phyloP scores from a whole-genome alignment of 331 rosid genomes.

The Quercus phellos region DNA sequence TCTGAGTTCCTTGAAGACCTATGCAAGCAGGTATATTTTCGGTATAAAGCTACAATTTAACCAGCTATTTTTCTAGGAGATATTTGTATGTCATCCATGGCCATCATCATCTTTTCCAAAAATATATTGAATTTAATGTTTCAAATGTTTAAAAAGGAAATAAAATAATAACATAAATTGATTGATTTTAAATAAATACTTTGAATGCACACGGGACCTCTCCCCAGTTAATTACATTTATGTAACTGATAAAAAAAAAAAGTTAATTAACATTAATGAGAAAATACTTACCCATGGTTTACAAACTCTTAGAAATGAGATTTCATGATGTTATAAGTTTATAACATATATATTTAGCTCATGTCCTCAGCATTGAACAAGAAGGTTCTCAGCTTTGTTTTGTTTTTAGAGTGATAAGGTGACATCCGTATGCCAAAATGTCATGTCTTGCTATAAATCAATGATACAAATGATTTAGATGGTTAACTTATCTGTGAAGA shows the following conservation, averaged over 20 bases:
- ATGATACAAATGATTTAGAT: not conserved
- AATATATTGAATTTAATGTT: not conserved
- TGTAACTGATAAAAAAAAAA: not conserved
- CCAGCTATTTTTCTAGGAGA: not conserved
- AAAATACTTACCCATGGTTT: not conserved
- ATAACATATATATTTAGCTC: too few relatives aligned
- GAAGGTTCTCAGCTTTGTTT: not conserved
- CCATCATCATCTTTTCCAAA: not conserved
- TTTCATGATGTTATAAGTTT: not conserved
- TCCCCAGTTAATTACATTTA: not conserved
- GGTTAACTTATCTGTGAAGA: not conserved
- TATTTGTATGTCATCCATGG: not conserved
- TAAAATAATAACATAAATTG: not conserved
- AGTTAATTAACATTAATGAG: not conserved
- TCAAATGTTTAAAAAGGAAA: not conserved
- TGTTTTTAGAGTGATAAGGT: not conserved
- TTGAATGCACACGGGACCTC: not conserved
- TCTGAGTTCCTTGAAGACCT: constrained; percentile 97
- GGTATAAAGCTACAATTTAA: not conserved
- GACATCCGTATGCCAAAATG: not conserved
- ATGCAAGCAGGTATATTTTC: constrained; percentile 72
- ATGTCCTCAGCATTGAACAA: not conserved
- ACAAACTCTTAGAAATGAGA: not conserved
- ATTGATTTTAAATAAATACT: not conserved
- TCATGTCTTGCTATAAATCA: not conserved